These are phyloP conservation scores for Vararia minispora DNA, from an alignment of 768 basidiomycete genomes.

Conservation along the genomic window DNA sequence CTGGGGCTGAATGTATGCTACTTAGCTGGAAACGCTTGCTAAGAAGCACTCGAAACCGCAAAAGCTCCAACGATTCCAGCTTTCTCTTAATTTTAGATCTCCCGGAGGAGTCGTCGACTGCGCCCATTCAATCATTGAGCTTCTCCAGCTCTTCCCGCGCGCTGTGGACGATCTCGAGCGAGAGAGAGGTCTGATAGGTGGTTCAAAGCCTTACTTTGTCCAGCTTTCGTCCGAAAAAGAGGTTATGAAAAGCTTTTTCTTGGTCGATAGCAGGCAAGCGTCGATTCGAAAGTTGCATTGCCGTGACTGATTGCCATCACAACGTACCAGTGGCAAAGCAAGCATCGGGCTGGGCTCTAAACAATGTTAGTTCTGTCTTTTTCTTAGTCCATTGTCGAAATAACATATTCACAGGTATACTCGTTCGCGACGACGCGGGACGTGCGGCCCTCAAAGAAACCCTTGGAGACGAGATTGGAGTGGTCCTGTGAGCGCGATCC, in stretches of 20 bases:
- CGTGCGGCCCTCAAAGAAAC: slow-evolving; percentile 32
- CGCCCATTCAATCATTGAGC: slow-evolving; percentile 51
- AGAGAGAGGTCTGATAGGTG: slow-evolving; percentile 45
- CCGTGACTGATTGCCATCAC: not conserved
- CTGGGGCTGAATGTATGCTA: slow-evolving; percentile 5
- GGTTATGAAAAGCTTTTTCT: not conserved
- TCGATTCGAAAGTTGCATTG: slow-evolving; percentile 1
- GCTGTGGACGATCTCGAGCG: slow-evolving; percentile 47
- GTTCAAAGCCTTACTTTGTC: slow-evolving; percentile 49
- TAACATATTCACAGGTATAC: slow-evolving; percentile 33
- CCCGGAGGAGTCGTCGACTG: slow-evolving; percentile 68
- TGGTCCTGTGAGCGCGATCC: slow-evolving; percentile 37
- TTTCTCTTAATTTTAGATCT: slow-evolving; percentile 57
- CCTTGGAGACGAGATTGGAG: slow-evolving; percentile 42
- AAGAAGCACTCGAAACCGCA: slow-evolving; percentile 10
- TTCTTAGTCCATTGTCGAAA: not conserved
- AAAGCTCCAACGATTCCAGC: slow-evolving; percentile 36
- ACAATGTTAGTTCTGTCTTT: slow-evolving; percentile 36
- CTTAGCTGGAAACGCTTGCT: not conserved
- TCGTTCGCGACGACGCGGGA: slow-evolving; percentile 51
- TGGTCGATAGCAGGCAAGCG: not conserved
- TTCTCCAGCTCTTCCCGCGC: slow-evolving; percentile 45
- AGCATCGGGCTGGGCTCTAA: slow-evolving; percentile 50
- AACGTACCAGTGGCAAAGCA: slow-evolving; percentile 24
- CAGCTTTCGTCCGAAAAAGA: slow-evolving; percentile 9